phyloP scores from a whole-genome alignment of 176 grass and related monocot species.

The Chloris gayana region DNA sequence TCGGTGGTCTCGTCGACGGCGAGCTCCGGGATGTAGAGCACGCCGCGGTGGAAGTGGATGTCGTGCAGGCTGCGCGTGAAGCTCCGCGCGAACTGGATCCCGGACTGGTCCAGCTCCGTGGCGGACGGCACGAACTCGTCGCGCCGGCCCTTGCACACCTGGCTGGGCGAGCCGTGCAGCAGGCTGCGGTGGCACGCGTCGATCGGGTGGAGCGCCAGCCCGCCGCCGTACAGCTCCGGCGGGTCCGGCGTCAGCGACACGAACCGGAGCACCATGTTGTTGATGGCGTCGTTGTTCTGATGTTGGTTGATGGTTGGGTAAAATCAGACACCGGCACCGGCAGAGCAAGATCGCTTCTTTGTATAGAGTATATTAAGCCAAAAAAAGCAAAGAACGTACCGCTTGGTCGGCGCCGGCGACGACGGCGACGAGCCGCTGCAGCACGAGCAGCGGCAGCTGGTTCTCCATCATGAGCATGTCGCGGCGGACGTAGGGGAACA shows the following conservation, averaged over 20 bases:
- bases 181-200: conserved; percentile 65
- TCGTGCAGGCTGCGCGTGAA: conserved; percentile 53
- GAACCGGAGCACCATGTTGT: conserved; percentile 64
- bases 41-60: conserved; percentile 53
- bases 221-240: background rate
- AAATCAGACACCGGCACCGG: too few species aligned
- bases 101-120: conserved; percentile 71
- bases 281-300: conserved; percentile 58
- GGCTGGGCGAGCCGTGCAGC: background rate
- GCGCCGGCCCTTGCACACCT: background rate
- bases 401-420: conserved; percentile 5
- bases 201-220: conserved; percentile 63
- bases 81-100: conserved; percentile 59
- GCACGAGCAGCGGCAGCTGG: conserved; percentile 70
- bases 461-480: conserved; percentile 90
- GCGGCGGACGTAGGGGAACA: conserved; percentile 56
- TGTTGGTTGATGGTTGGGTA: too few species aligned
- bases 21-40: conserved; percentile 52
- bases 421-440: conserved; percentile 52
- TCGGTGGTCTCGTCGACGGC: conserved; percentile 73
- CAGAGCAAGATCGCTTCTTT: too few species aligned
- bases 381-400: conserved; percentile 3
- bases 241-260: background rate
- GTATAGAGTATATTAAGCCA: too few species aligned
- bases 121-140: conserved; percentile 66